Percentiles rank a stretch among this genome's conserved stretches.
Conservation (phyloP, 108 stramenopile genomes). For the Craspedostauros australis region DNA sequence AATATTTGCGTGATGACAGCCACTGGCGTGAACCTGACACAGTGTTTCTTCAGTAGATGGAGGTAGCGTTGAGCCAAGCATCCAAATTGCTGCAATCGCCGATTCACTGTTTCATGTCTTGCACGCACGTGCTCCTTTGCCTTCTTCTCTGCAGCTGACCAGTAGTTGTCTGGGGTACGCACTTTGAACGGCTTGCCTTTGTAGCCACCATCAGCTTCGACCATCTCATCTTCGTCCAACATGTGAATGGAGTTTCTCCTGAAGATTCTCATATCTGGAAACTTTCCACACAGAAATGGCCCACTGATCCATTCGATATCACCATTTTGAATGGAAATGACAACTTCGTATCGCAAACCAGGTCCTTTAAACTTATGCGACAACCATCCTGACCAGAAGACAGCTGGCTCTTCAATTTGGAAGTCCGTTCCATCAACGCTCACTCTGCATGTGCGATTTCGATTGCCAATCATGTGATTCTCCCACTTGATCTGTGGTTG, state of each 20-base stretch:
- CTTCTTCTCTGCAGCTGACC: background rate
- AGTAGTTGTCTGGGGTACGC: background rate
- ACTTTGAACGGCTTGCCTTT: background rate
- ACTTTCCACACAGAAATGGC: background rate
- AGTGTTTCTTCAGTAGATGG: too few species aligned
- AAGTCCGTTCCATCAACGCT: conserved; percentile 1
- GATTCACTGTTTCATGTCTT: background rate
- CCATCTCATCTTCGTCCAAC: background rate
- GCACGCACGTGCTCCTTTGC: background rate
- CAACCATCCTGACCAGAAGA: background rate
- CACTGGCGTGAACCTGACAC: too few species aligned
- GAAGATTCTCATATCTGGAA: conserved; percentile 1
- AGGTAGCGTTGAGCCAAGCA: too few species aligned
- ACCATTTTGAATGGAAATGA: background rate
- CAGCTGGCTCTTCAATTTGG: background rate
- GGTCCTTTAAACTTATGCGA: background rate
- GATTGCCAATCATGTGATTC: background rate
- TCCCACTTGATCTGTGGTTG: background rate
- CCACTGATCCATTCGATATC: background rate
- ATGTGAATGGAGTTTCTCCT: background rate
- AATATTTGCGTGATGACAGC: too few species aligned
- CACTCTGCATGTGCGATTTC: background rate
- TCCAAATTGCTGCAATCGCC: background rate
- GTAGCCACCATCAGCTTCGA: conserved; percentile 6
- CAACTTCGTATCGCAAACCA: background rate